phyloP scores from a whole-genome alignment of 2,329 filamentous ascomycete species.

The Lizonia empirigonia region DNA sequence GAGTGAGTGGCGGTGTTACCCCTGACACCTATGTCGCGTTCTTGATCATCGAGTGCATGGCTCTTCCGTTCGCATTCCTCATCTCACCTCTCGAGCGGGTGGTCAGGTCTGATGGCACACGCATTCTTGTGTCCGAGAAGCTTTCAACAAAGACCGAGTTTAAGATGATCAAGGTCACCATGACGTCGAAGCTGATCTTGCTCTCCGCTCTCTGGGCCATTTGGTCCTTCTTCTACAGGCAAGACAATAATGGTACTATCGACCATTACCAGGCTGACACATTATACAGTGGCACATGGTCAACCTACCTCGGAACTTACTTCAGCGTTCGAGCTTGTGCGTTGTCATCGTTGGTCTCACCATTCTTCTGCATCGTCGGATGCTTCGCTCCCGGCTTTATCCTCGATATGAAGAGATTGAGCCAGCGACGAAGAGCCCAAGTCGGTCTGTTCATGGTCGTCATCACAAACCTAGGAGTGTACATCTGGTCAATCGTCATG shows the following conservation, averaged over 20 bases:
- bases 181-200: slow-evolving; percentile 48
- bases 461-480: slow-evolving; percentile 55
- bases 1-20: slow-evolving; percentile 46
- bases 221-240: slow-evolving; percentile 56
- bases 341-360: slow-evolving; percentile 54
- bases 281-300: slow-evolving; percentile 51
- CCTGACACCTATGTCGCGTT: slow-evolving; percentile 56
- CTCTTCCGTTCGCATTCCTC: slow-evolving; percentile 55
- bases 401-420: slow-evolving; percentile 68
- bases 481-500: slow-evolving; percentile 59
- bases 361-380: slow-evolving; percentile 58
- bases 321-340: slow-evolving; percentile 54
- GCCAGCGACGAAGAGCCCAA: slow-evolving; percentile 59
- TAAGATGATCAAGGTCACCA: slow-evolving; percentile 49
- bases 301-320: slow-evolving; percentile 53
- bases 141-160: slow-evolving; percentile 49
- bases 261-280: background rate
- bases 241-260: background rate
- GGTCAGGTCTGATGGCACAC: slow-evolving; percentile 54
- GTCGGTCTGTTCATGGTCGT: slow-evolving; percentile 54
- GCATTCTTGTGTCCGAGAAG: slow-evolving; percentile 51
- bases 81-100: slow-evolving; percentile 55
- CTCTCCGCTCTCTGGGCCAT: slow-evolving; percentile 52
- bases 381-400: slow-evolving; percentile 61
- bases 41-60: slow-evolving; percentile 55